These are phyloP conservation scores for Wickerhamiella parazyma DNA, from an alignment of 805 yeast species.

Conservation along the genomic window DNA sequence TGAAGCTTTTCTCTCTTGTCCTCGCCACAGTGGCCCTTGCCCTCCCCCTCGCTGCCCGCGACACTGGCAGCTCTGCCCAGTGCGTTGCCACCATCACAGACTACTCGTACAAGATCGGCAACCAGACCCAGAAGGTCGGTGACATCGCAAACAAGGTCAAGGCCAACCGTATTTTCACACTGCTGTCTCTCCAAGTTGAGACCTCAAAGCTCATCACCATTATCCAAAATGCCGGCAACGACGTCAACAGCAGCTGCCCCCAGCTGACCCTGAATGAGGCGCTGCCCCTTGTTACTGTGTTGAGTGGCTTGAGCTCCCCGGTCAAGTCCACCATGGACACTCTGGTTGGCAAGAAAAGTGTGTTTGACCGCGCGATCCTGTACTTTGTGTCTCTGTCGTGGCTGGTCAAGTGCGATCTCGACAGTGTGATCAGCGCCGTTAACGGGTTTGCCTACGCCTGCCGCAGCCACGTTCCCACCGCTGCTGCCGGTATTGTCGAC, in stretches of 20 bases:
- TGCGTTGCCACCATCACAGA: conserved; percentile 3
- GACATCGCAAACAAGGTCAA: neutral
- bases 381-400: conserved; percentile 3
- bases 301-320: neutral
- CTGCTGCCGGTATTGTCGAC: neutral
- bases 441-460: conserved; percentile 2
- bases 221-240: conserved; percentile 1
- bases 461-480: neutral
- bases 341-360: conserved; percentile 9
- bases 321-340: conserved; percentile 6
- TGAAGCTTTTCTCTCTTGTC: neutral
- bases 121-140: conserved; percentile 1
- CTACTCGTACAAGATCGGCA: conserved; percentile 2
- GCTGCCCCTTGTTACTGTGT: neutral
- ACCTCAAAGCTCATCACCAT: conserved; percentile 1
- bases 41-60: neutral
- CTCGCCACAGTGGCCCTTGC: neutral
- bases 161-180: neutral
- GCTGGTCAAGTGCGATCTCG: conserved; percentile 28
- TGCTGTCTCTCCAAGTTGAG: conserved; percentile 1
- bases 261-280: neutral
- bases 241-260: conserved; percentile 2
- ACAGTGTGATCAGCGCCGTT: conserved; percentile 26
- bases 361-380: conserved; percentile 20
- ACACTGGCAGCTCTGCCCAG: neutral